Evolutionary conservation across 1,284 basidiomycete species (phyloP).

Genomic region (Moesziomyces globuligerus): DNA sequence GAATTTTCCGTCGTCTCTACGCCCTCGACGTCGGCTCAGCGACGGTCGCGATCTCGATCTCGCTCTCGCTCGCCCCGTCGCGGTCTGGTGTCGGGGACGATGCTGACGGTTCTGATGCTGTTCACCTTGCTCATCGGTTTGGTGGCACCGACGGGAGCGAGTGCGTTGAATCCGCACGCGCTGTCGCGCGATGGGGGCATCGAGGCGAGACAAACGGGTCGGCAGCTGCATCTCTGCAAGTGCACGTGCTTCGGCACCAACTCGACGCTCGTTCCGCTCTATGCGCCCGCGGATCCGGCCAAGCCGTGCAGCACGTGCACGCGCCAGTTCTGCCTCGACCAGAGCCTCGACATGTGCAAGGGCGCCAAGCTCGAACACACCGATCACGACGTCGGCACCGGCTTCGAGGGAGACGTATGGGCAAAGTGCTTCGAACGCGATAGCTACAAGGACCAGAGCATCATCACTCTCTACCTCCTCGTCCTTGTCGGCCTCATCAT

Average conservation of each 20-base stretch:
- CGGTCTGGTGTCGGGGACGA: constrained; percentile 14
- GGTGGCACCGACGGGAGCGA: constrained; percentile 5
- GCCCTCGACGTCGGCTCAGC: constrained; percentile 3
- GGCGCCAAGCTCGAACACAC: constrained; percentile 60
- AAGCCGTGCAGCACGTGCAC: constrained; percentile 66
- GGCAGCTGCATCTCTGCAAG: constrained; percentile 61
- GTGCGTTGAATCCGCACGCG: neutral
- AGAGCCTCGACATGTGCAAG: constrained; percentile 59
- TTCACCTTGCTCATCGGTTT: constrained; percentile 23
- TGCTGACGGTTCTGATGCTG: constrained; percentile 23
- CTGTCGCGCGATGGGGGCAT: neutral
- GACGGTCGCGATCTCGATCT: constrained; percentile 7
- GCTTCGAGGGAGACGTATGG: constrained; percentile 67
- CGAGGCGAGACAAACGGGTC: constrained; percentile 5
- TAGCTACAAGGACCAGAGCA: constrained; percentile 60
- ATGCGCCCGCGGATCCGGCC: constrained; percentile 43
- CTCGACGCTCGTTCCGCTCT: constrained; percentile 65
- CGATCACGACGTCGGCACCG: constrained; percentile 65
- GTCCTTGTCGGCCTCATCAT: constrained; percentile 40
- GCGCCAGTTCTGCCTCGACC: constrained; percentile 65
- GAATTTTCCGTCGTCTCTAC: constrained; percentile 21
- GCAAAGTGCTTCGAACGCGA: constrained; percentile 66
- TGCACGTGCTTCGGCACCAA: constrained; percentile 67
- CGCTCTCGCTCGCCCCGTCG: constrained; percentile 11
- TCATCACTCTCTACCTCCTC: constrained; percentile 60